A percentile compares a stretch with the other conserved stretches of the same genome.
Conservation (phyloP, 2,329 filamentous ascomycete species). For the Trichoderma sp. region DNA sequence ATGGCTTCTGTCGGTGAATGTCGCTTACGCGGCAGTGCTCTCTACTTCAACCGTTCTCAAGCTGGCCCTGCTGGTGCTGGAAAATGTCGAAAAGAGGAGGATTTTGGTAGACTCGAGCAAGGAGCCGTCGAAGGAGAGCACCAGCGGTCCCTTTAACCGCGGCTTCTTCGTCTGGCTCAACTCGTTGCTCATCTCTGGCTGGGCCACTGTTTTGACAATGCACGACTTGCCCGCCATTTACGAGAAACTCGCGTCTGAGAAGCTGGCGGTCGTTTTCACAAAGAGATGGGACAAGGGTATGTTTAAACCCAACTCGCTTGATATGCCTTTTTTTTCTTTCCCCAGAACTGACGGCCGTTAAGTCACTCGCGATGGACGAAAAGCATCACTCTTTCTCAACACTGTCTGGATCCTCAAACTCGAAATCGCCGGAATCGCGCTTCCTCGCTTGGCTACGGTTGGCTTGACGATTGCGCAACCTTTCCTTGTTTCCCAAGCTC, state of each 20-base stretch:
- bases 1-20: constrained; percentile 31
- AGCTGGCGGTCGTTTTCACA: constrained; percentile 26
- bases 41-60: constrained; percentile 27
- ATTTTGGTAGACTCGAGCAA: constrained; percentile 39
- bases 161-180: constrained; percentile 37
- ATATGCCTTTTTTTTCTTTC: rapidly evolving
- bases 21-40: constrained; percentile 27
- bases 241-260: constrained; percentile 31
- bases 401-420: constrained; percentile 28
- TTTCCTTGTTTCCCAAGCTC: constrained; percentile 29
- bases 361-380: constrained; percentile 22
- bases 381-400: constrained; percentile 29
- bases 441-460: constrained; percentile 30
- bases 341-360: constrained; percentile 9
- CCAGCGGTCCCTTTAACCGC: constrained; percentile 36
- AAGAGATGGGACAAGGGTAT: constrained; percentile 27
- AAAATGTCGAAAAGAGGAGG: constrained; percentile 32
- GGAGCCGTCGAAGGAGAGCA: constrained; percentile 47
- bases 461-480: constrained; percentile 33
- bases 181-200: constrained; percentile 47
- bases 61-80: constrained; percentile 27
- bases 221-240: constrained; percentile 31
- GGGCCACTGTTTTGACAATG: constrained; percentile 34
- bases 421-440: constrained; percentile 31
- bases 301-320: not conserved